Percentiles rank a stretch among this genome's conserved stretches.
phyloP scores from a whole-genome alignment of 2,329 filamentous ascomycete species.

The Orbilia blumenaviensis region DNA sequence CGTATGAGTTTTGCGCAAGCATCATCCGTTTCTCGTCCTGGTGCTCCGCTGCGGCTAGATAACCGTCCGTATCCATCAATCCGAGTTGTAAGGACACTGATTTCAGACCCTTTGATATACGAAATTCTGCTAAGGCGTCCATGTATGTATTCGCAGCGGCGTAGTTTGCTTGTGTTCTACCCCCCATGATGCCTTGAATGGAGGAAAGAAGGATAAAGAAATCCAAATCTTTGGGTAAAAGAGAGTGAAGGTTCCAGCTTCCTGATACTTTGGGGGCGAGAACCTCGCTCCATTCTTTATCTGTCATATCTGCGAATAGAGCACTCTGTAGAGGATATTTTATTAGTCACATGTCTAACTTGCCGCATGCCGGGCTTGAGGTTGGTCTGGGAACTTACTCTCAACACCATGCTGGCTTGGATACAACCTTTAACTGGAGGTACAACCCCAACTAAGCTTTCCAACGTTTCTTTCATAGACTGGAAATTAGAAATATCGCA shows the following conservation, averaged over 20 bases:
- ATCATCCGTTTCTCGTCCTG: constrained; percentile 29
- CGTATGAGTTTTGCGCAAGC: constrained; percentile 10
- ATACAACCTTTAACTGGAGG: constrained; percentile 34
- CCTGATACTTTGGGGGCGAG: constrained; percentile 67
- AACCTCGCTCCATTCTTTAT: constrained; percentile 64
- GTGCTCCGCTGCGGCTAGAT: constrained; percentile 20
- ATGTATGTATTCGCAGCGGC: constrained; percentile 64
- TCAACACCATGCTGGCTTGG: constrained; percentile 28
- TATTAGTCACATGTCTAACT: not conserved
- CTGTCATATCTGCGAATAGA: constrained; percentile 54
- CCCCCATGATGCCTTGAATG: constrained; percentile 59
- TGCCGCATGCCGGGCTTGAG: too few species aligned
- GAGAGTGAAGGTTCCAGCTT: constrained; percentile 66
- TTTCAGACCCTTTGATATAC: constrained; percentile 59
- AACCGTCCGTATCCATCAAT: constrained; percentile 58
- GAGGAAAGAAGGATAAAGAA: constrained; percentile 64
- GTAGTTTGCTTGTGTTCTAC: constrained; percentile 64
- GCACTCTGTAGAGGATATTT: constrained; percentile 36
- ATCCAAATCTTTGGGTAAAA: constrained; percentile 57
- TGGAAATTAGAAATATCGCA: constrained; percentile 20
- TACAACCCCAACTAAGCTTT: not conserved
- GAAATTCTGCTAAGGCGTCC: constrained; percentile 60
- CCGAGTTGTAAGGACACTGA: constrained; percentile 59
- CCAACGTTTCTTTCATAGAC: not conserved
- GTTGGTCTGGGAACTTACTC: constrained; percentile 2